Conservation (phyloP, 495 filamentous ascomycete species). For the Neurospora sublineolata region DNA sequence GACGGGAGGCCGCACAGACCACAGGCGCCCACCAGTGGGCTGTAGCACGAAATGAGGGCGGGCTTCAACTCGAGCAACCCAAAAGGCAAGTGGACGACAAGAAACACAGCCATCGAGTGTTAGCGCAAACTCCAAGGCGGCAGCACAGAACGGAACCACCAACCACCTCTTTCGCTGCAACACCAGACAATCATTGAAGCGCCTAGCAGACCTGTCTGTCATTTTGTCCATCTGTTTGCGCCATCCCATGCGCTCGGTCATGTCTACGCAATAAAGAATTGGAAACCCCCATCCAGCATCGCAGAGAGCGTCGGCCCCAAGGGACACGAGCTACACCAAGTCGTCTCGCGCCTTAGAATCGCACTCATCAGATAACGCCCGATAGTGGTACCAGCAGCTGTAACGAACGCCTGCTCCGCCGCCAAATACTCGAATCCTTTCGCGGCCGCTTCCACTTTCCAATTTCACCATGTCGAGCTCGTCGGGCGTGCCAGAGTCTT, state of each 20-base stretch:
- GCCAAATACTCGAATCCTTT: not conserved
- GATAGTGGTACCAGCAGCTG: not conserved
- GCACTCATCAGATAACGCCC: not conserved
- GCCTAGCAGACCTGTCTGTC: not conserved
- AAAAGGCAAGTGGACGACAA: not conserved
- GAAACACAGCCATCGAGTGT: not conserved
- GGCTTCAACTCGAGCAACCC: slow-evolving; percentile 12
- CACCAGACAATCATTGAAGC: not conserved
- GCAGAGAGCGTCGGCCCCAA: not conserved
- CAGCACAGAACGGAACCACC: not conserved
- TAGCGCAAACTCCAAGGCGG: not conserved
- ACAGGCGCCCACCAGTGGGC: slow-evolving; percentile 5
- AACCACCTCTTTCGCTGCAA: not conserved
- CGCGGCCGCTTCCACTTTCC: not conserved
- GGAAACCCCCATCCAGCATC: not conserved
- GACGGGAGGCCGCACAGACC: slow-evolving; percentile 8
- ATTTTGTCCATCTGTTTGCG: not conserved
- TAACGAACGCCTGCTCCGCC: not conserved
- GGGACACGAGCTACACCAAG: not conserved
- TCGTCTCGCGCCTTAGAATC: not conserved
- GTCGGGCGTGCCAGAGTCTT: slow-evolving; percentile 79
- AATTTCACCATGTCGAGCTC: slow-evolving; percentile 48
- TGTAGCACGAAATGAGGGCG: slow-evolving; percentile 13
- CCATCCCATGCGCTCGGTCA: slow-evolving; percentile 12
- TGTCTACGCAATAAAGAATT: slow-evolving; percentile 8